Evolutionary conservation across 805 yeast species (phyloP), one percentile per base, ranked within the genome.

Genomic region (Pichia phayaonensis): DNA sequence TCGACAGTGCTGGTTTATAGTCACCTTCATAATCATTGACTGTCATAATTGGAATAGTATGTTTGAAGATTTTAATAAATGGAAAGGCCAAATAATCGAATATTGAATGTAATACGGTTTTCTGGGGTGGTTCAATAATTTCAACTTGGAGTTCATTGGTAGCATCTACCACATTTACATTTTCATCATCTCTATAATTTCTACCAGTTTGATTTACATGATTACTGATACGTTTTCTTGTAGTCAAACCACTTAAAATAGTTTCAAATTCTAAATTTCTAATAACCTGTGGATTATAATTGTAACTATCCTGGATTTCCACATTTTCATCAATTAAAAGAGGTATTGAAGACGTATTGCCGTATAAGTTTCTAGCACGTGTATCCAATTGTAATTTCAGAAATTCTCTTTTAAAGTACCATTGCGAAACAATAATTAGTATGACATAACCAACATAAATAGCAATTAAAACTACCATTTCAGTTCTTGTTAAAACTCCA

Each of bases 381-480:
- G 47, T 47, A n/a, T 60, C 65, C 13, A 59, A 55, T 21, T 50
- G 46, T 2, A 61, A 46, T 20, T 46, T 54, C 2, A 39, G 24
- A n/a, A 55, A 53, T 23, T 54, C 57, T 4, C 29, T 42, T n/a
- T 57, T 49, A 2, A 57, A 40, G 10, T 56, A 39, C 68, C 70
- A 68, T 54, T 77, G 77, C 73, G 79, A 68, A 20, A 62, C 36
- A 3, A 75, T 61, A 22, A 73, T 69, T 64, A 83, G 60, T 56
- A 72, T 46, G 1, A 86, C 92, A 60, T 90, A 90, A 0, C 65
- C 48, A 0, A 77, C 49, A 61, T 92, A 92, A 2, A 81, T 63
- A 0, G 61, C 50, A 1, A 85, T 69, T 73, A 90, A 73, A 10
- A 74, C 54, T 0, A 74, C 39, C 55, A 94, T 82, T 56, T 81